Evolutionary conservation across 169 alveolate genomes (phyloP).

Genomic region (Plasmodium vivax): DNA sequence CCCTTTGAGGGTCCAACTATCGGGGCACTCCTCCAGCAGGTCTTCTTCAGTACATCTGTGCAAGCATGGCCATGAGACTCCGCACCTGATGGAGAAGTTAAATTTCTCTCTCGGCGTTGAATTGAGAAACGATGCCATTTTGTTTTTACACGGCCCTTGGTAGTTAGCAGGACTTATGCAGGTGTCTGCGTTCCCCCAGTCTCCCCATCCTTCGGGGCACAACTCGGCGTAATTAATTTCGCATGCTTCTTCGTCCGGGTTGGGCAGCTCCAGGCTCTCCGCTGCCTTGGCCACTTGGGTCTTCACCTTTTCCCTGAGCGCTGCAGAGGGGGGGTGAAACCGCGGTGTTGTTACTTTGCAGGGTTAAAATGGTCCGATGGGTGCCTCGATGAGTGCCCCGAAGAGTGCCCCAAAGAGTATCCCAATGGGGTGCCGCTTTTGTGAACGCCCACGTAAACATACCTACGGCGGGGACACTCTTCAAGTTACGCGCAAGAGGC

Average conservation of each 20-base stretch:
- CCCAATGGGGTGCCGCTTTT: too few species aligned
- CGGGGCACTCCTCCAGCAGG: constrained; percentile 22
- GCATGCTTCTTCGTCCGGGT: constrained; percentile 76
- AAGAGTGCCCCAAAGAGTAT: too few species aligned
- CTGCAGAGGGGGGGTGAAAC: constrained; percentile 42
- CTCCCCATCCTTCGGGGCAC: constrained; percentile 85
- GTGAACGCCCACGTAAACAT: background rate
- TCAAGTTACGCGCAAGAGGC: constrained; percentile 19
- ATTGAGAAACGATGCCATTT: constrained; percentile 30
- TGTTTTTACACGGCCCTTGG: constrained; percentile 54
- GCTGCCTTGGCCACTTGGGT: constrained; percentile 76
- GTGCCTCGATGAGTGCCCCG: background rate
- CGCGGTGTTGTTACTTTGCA: background rate
- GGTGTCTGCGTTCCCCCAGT: constrained; percentile 55
- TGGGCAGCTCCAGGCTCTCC: constrained; percentile 57
- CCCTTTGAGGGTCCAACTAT: constrained; percentile 69
- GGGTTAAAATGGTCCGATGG: background rate
- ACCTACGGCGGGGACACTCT: constrained; percentile 43
- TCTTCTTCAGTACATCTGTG: background rate
- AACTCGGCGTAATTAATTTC: constrained; percentile 80
- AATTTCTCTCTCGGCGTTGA: constrained; percentile 38
- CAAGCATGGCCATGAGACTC: constrained; percentile 72
- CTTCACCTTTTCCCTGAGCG: constrained; percentile 65
- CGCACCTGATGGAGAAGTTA: constrained; percentile 24
- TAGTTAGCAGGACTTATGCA: constrained; percentile 64